Conservation (phyloP, 1,284 basidiomycete species). For the Cystobasidium pallidum region DNA sequence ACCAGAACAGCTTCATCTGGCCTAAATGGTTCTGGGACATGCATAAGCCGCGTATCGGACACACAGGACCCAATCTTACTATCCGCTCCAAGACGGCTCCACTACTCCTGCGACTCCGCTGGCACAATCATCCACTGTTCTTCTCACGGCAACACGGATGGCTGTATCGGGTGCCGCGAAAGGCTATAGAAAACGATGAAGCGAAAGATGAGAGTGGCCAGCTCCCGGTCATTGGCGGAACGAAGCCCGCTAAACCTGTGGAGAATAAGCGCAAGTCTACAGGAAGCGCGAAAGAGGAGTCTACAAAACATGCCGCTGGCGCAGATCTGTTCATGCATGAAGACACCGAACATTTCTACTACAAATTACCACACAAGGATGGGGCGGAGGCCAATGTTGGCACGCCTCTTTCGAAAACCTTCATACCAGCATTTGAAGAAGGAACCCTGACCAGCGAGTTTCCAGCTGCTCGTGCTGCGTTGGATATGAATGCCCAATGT, state of each 20-base stretch:
- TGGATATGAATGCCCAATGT: slow-evolving; percentile 92
- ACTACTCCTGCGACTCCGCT: slow-evolving; percentile 81
- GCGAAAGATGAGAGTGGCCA: slow-evolving; percentile 37
- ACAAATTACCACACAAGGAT: slow-evolving; percentile 94
- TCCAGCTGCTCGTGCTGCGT: slow-evolving; percentile 76
- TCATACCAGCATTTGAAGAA: slow-evolving; percentile 84
- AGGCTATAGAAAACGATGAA: slow-evolving; percentile 46
- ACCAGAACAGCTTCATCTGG: slow-evolving; percentile 57
- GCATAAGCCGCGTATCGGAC: slow-evolving; percentile 56
- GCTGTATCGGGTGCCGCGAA: slow-evolving; percentile 75
- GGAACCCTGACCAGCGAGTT: slow-evolving; percentile 68
- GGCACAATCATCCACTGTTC: slow-evolving; percentile 84
- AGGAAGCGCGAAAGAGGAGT: slow-evolving; percentile 29
- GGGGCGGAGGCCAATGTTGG: slow-evolving; percentile 94
- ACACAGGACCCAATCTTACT: slow-evolving; percentile 74
- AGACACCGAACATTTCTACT: slow-evolving; percentile 64
- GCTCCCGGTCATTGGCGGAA: slow-evolving; percentile 15
- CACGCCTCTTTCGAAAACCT: slow-evolving; percentile 84
- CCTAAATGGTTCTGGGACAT: slow-evolving; percentile 99
- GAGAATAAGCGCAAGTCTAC: slow-evolving; percentile 13
- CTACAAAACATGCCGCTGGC: slow-evolving; percentile 63
- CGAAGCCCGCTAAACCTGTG: background rate
- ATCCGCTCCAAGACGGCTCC: slow-evolving; percentile 82
- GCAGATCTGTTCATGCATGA: slow-evolving; percentile 66
- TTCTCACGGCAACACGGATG: slow-evolving; percentile 88